Evolutionary conservation across 345 rosid species (phyloP).

Genomic region (Eutrema heterophyllum): DNA sequence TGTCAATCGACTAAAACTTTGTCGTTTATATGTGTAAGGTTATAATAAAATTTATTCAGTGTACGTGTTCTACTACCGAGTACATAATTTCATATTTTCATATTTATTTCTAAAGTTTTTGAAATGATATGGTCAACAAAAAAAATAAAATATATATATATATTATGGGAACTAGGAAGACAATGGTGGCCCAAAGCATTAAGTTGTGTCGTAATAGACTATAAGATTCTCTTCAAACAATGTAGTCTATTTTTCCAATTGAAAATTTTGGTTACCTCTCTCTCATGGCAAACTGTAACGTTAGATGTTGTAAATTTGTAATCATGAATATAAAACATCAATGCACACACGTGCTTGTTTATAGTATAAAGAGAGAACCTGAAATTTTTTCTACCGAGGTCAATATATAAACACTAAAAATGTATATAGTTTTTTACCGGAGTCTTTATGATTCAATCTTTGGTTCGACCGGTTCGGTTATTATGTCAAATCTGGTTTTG

Average conservation of each 20-base stretch:
- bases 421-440: no score
- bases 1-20: constrained; percentile 19
- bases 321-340: background rate
- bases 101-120: background rate
- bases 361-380: background rate
- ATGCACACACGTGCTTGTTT: background rate
- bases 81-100: background rate
- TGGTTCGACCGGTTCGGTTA: no score
- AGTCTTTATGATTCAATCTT: no score
- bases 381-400: no score
- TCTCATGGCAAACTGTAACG: constrained; percentile 22
- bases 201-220: background rate
- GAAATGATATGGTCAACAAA: background rate
- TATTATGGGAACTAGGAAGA: background rate
- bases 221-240: background rate
- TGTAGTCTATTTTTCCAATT: constrained; percentile 5
- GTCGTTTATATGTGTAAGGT: constrained; percentile 15
- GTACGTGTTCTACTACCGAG: constrained; percentile 9
- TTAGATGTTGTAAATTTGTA: background rate
- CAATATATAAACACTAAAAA: no score
- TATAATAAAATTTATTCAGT: background rate
- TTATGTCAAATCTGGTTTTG: no score
- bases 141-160: no score
- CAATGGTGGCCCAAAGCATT: constrained; percentile 29
- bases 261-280: constrained; percentile 23